phyloP scores from a whole-genome alignment of 371 early-diverging fungal genomes.

The Rhizopus microsporus region DNA sequence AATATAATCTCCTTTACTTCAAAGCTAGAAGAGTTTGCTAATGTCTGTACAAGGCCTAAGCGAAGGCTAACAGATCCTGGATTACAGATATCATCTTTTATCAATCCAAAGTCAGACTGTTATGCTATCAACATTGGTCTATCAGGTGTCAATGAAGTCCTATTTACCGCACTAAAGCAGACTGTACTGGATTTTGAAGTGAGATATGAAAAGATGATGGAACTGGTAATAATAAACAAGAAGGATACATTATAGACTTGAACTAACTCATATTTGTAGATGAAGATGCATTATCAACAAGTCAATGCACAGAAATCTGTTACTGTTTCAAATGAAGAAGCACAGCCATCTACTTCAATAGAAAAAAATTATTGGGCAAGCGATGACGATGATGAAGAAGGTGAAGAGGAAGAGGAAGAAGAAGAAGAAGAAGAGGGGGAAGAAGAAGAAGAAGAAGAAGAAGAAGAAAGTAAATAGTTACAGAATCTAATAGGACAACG shows the following conservation, averaged over 20 bases:
- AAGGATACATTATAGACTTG: background rate
- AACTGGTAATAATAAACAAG: conserved; percentile 26
- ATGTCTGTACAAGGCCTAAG: conserved; percentile 2
- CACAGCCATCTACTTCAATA: background rate
- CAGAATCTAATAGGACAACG: no score
- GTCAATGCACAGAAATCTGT: conserved; percentile 23
- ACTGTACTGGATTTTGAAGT: conserved; percentile 34
- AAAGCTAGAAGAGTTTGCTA: conserved; percentile 3
- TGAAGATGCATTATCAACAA: conserved; percentile 29
- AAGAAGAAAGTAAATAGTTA: background rate
- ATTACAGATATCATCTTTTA: background rate
- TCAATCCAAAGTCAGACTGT: background rate
- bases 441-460: background rate
- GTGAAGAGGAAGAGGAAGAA: conserved; percentile 13
- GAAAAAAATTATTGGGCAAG: conserved; percentile 22
- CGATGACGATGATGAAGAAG: conserved; percentile 6
- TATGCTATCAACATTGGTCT: conserved; percentile 32
- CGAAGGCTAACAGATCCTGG: background rate
- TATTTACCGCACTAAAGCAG: conserved; percentile 39
- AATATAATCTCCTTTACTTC: background rate
- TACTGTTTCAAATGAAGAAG: conserved; percentile 2
- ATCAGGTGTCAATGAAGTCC: conserved; percentile 32
- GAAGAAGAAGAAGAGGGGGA: background rate
- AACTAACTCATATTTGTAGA: conserved; percentile 12
- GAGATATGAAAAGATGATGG: conserved; percentile 39